These are phyloP conservation scores for Cladosporium sp. DNA, from an alignment of 2,329 filamentous ascomycete species.

Conservation along the genomic window DNA sequence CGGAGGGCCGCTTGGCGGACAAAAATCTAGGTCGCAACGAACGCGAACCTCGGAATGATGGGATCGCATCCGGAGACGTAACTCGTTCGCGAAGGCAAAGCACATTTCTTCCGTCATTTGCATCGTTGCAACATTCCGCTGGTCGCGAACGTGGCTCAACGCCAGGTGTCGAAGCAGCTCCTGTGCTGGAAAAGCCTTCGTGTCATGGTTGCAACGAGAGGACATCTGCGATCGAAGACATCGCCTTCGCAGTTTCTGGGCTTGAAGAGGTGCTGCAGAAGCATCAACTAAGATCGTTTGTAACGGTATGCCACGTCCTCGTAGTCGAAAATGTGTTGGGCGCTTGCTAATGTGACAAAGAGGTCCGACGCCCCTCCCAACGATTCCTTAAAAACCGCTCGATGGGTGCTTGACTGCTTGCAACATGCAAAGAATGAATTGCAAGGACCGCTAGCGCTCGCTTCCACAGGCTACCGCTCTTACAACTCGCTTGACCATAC, in stretches of 20 bases:
- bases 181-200: slow-evolving; percentile 15
- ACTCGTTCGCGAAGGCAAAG: neutral
- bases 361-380: slow-evolving; percentile 15
- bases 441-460: slow-evolving; percentile 12
- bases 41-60: too few relatives aligned
- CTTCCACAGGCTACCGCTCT: neutral
- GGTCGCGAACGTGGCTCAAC: slow-evolving; percentile 12
- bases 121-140: slow-evolving; percentile 19
- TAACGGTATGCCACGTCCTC: neutral
- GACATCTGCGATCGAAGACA: slow-evolving; percentile 19
- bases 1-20: too few relatives aligned
- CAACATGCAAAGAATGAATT: slow-evolving; percentile 14
- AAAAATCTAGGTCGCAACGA: too few relatives aligned
- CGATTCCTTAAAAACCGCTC: slow-evolving; percentile 16
- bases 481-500: neutral
- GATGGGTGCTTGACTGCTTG: slow-evolving; percentile 23
- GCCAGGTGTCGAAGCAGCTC: neutral
- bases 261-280: slow-evolving; percentile 20
- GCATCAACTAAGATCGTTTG: slow-evolving; percentile 12
- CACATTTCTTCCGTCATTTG: slow-evolving; percentile 23
- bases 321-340: too few relatives aligned
- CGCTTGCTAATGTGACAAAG: slow-evolving; percentile 12
- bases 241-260: slow-evolving; percentile 20
- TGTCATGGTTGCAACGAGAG: slow-evolving; percentile 22
- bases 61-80: too few relatives aligned